Percentiles rank a stretch among this genome's conserved stretches.
phyloP scores from a whole-genome alignment of 805 yeast genomes.

The Sungouiella thailandica region DNA sequence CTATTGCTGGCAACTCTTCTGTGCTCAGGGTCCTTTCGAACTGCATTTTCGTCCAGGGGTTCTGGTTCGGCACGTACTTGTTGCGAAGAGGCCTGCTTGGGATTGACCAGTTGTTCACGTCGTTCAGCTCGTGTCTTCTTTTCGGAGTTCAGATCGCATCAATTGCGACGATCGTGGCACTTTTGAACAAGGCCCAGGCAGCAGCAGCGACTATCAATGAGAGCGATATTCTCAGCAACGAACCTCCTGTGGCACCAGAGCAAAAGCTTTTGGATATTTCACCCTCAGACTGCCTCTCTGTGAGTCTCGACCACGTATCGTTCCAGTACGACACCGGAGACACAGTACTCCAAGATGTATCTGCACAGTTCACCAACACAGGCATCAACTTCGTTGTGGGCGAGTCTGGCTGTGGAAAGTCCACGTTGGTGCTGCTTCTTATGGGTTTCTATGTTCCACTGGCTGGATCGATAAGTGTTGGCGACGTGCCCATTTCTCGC shows the following conservation, averaged over 20 bases:
- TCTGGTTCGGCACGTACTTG: slow-evolving; percentile 82
- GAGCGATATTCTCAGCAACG: background rate
- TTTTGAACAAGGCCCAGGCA: slow-evolving; percentile 66
- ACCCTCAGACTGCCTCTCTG: no score
- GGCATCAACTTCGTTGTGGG: slow-evolving; percentile 69
- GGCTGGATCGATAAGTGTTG: slow-evolving; percentile 56
- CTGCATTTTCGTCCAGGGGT: slow-evolving; percentile 82
- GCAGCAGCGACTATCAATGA: slow-evolving; percentile 50
- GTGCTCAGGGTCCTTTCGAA: slow-evolving; percentile 53
- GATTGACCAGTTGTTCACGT: slow-evolving; percentile 68
- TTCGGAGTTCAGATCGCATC: slow-evolving; percentile 59
- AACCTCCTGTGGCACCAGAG: background rate
- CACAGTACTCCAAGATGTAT: slow-evolving; percentile 44
- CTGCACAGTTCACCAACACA: slow-evolving; percentile 42
- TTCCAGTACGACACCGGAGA: slow-evolving; percentile 64
- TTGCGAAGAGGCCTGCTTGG: slow-evolving; percentile 46
- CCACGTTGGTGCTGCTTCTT: slow-evolving; percentile 66
- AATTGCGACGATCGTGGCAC: slow-evolving; percentile 52
- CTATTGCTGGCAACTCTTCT: slow-evolving; percentile 52
- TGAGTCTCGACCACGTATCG: slow-evolving; percentile 34
- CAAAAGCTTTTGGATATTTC: slow-evolving; percentile 1
- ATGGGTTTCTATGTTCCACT: slow-evolving; percentile 50
- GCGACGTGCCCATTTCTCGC: slow-evolving; percentile 41
- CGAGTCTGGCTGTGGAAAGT: slow-evolving; percentile 89
- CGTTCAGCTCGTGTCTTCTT: slow-evolving; percentile 76